A percentile compares a stretch with the other conserved stretches of the same genome.
These are phyloP conservation scores for Allomyces macrogynus DNA, from an alignment of 192 early-diverging fungal genomes.

Conservation along the genomic window DNA sequence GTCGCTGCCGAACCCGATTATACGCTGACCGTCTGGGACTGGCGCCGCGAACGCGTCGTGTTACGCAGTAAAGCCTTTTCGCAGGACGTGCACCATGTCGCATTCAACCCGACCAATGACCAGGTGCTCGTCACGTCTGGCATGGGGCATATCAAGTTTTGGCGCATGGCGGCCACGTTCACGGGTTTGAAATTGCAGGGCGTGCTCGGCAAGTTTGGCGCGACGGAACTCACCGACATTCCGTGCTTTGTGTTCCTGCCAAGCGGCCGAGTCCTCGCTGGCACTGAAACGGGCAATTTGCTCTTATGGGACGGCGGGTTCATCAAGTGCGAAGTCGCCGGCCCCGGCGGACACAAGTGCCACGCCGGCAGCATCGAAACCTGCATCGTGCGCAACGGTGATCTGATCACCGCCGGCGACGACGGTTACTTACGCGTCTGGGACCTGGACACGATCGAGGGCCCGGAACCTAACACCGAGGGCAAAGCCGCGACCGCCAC, in stretches of 20 bases:
- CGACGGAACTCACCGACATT: conserved; percentile 36
- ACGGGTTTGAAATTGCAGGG: conserved; percentile 39
- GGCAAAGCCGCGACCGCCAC: conserved; percentile 5
- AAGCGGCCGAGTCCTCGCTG: conserved; percentile 36
- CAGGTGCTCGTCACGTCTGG: conserved; percentile 33
- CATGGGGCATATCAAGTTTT: conserved; percentile 50
- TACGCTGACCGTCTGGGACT: conserved; percentile 42
- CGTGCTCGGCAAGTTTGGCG: conserved; percentile 34
- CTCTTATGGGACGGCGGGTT: conserved; percentile 42
- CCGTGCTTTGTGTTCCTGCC: conserved; percentile 31
- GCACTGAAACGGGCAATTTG: conserved; percentile 38
- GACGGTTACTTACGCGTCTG: conserved; percentile 36
- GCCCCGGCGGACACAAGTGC: conserved; percentile 23
- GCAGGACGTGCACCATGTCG: conserved; percentile 33
- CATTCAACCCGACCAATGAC: conserved; percentile 31
- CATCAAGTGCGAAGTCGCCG: conserved; percentile 39
- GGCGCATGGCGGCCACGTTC: conserved; percentile 36
- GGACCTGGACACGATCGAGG: conserved; percentile 38
- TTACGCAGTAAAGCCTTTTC: conserved; percentile 40
- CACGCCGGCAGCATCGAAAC: conserved; percentile 27
- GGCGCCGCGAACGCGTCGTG: conserved; percentile 26
- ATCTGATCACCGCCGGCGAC: conserved; percentile 34
- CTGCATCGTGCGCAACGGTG: conserved; percentile 24
- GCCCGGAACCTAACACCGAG: not conserved
- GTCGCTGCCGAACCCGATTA: conserved; percentile 39